Conservation (phyloP, 768 basidiomycete species). For the Cystobasidium ongulense region DNA sequence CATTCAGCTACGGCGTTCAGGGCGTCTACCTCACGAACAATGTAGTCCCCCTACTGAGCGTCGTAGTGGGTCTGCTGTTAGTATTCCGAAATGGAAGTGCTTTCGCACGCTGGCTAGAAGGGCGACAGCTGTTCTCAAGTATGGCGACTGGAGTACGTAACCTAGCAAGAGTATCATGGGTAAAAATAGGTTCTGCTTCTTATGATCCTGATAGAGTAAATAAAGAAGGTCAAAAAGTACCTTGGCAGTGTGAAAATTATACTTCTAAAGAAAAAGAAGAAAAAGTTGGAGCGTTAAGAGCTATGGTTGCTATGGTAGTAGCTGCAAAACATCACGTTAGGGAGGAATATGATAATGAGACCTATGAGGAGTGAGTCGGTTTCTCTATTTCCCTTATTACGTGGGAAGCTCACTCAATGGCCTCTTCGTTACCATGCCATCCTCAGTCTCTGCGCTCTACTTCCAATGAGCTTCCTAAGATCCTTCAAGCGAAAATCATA, state of each 20-base stretch:
- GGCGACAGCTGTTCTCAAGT: constrained; percentile 15
- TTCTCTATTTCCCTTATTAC: not conserved
- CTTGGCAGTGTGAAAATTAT: constrained; percentile 11
- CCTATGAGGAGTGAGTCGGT: constrained; percentile 15
- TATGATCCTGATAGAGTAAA: constrained; percentile 12
- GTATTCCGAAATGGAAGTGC: constrained; percentile 25
- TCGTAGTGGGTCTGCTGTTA: constrained; percentile 29
- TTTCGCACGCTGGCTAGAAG: constrained; percentile 29
- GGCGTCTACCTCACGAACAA: constrained; percentile 24
- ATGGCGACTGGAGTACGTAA: constrained; percentile 29
- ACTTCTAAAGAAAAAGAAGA: constrained; percentile 30
- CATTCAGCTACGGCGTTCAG: not conserved
- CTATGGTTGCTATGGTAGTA: constrained; percentile 38
- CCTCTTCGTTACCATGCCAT: not conserved
- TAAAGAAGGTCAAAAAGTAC: not conserved
- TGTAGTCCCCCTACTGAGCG: constrained; percentile 31
- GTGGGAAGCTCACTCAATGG: no score
- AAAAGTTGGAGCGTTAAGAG: constrained; percentile 35
- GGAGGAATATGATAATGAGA: constrained; percentile 37
- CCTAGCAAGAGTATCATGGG: constrained; percentile 20
- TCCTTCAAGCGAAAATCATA: constrained; percentile 3
- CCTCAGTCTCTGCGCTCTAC: not conserved
- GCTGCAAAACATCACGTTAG: constrained; percentile 39
- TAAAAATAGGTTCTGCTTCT: not conserved
- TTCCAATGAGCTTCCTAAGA: not conserved